Evolutionary conservation across 306 rosid genomes (phyloP).

Genomic region (Styphnolobium japonicum): DNA sequence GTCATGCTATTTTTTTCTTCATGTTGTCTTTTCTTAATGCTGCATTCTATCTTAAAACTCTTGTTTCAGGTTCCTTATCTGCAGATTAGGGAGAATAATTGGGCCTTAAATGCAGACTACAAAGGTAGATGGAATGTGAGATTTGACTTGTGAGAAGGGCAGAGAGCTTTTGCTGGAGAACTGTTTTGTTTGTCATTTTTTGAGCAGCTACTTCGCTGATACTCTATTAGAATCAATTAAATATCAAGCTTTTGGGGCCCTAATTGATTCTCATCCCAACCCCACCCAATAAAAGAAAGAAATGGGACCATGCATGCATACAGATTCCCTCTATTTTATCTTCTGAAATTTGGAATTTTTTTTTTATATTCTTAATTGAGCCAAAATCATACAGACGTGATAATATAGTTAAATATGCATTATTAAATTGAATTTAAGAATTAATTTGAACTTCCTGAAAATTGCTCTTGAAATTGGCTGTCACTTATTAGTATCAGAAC

Average conservation of each 20-base stretch:
- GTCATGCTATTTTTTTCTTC: neutral
- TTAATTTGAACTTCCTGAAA: no score
- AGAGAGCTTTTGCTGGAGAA: slow-evolving; percentile 16
- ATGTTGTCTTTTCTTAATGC: neutral
- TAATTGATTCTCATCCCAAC: slow-evolving; percentile 13
- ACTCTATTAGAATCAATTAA: neutral
- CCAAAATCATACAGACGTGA: no score
- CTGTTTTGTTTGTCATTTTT: slow-evolving; percentile 26
- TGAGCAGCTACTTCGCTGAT: slow-evolving; percentile 1
- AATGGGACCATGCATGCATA: slow-evolving; percentile 8
- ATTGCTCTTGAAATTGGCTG: no score
- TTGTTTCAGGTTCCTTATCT: slow-evolving; percentile 80
- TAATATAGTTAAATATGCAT: no score
- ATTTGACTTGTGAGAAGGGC: slow-evolving; percentile 63
- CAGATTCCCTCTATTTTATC: no score
- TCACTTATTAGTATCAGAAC: no score
- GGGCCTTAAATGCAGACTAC: slow-evolving; percentile 76
- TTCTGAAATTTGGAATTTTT: no score
- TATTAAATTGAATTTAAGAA: no score
- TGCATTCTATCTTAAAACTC: slow-evolving; percentile 1
- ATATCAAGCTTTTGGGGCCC: neutral
- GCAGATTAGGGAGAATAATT: slow-evolving; percentile 96
- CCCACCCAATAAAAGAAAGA: neutral
- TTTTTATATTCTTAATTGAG: no score
- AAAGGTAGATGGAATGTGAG: slow-evolving; percentile 93